phyloP scores from a whole-genome alignment of 306 rosid species.

The Cicer bijugum region DNA sequence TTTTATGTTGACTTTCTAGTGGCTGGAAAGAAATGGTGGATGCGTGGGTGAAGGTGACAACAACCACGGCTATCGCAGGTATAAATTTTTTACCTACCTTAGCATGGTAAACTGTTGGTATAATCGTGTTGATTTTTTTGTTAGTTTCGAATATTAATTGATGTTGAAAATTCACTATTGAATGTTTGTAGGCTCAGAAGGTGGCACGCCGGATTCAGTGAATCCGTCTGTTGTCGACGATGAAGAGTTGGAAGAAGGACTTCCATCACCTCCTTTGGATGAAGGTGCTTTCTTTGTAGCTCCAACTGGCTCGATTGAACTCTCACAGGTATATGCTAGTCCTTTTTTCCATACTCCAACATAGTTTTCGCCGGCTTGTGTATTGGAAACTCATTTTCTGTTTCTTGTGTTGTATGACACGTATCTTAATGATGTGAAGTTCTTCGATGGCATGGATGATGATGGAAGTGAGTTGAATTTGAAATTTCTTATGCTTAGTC shows the following conservation, averaged over 20 bases:
- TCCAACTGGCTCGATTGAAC: conserved; percentile 69
- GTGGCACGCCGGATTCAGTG: conserved; percentile 74
- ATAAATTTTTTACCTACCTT: conserved; percentile 29
- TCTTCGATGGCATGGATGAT: conserved; percentile 98
- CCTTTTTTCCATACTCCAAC: conserved; percentile 15
- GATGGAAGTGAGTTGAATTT: conserved; percentile 85
- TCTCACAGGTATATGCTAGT: conserved; percentile 65
- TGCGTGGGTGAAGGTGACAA: conserved; percentile 70
- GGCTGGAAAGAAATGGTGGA: conserved; percentile 83
- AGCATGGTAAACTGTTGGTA: not conserved
- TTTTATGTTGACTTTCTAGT: conserved; percentile 51
- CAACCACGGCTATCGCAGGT: conserved; percentile 55
- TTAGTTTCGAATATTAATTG: not conserved
- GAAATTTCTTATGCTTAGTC: conserved; percentile 49
- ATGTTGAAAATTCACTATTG: conserved; percentile 7
- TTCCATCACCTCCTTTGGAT: conserved; percentile 93
- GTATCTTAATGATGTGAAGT: conserved; percentile 55
- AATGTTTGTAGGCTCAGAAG: conserved; percentile 56
- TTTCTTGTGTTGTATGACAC: conserved; percentile 44
- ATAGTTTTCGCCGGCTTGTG: conserved; percentile 23
- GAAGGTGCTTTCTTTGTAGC: conserved; percentile 75
- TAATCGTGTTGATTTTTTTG: not conserved
- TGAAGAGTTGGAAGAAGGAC: conserved; percentile 72
- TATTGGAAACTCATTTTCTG: conserved; percentile 52
- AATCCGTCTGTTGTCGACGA: conserved; percentile 62